These are phyloP conservation scores for Apophysomyces trapeziformis DNA, from an alignment of 371 early-diverging fungal genomes.

Conservation along the genomic window DNA sequence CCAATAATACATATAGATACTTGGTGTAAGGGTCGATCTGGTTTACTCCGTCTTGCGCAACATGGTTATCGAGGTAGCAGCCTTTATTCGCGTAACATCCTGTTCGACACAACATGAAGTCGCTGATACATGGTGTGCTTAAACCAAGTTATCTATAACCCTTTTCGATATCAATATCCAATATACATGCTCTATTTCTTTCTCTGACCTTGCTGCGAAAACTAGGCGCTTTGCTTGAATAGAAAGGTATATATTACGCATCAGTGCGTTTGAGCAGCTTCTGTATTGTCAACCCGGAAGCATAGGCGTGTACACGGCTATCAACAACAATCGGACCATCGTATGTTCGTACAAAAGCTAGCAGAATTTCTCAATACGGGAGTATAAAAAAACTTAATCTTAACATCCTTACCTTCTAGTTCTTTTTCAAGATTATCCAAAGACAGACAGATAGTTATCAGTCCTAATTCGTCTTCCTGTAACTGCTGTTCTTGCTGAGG, in stretches of 20 bases:
- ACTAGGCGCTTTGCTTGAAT: not conserved
- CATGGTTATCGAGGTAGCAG: too few species aligned
- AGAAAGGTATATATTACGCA: not conserved
- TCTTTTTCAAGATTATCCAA: constrained; percentile 33
- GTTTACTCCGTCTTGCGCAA: too few species aligned
- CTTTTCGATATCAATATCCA: too few species aligned
- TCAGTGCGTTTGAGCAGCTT: not conserved
- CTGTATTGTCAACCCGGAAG: constrained; percentile 17
- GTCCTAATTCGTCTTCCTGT: constrained; percentile 64
- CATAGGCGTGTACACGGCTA: constrained; percentile 27
- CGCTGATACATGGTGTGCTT: too few species aligned
- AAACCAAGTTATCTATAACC: too few species aligned
- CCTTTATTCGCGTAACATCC: too few species aligned
- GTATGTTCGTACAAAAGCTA: not conserved
- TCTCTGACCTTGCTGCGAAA: not conserved
- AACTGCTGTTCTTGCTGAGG: constrained; percentile 22
- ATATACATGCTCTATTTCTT: too few species aligned
- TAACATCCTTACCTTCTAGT: constrained; percentile 37
- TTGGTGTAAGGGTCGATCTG: too few species aligned
- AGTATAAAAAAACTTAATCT: not conserved
- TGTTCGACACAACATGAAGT: too few species aligned
- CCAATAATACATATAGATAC: too few species aligned
- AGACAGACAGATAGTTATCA: constrained; percentile 50
- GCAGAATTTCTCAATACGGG: not conserved
- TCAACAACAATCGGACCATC: constrained; percentile 19